phyloP scores from a whole-genome alignment of 257 asterid species.

The Solanum pimpinellifolium region DNA sequence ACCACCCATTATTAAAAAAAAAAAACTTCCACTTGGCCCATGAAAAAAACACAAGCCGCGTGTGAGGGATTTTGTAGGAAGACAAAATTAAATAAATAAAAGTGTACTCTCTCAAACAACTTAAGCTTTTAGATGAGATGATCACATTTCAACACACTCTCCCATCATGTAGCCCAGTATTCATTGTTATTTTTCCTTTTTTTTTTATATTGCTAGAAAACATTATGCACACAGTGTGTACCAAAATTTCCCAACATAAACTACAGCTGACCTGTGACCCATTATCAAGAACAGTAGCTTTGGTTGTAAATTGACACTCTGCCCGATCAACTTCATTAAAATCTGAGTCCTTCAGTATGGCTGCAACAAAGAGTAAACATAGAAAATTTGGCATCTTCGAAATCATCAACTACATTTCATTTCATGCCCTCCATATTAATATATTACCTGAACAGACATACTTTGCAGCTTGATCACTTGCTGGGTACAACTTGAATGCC shows the following conservation, averaged over 20 bases:
- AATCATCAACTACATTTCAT: neutral
- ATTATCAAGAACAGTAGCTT: conserved; percentile 77
- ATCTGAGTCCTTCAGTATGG: conserved; percentile 87
- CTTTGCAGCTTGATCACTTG: conserved; percentile 90
- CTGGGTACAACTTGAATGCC: conserved; percentile 80
- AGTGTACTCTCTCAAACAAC: neutral
- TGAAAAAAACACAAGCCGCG: neutral
- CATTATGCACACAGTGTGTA: neutral
- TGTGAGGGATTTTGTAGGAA: neutral
- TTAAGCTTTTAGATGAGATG: neutral
- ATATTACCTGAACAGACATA: conserved; percentile 66
- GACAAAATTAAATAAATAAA: neutral
- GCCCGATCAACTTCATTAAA: conserved; percentile 90
- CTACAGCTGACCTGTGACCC: conserved; percentile 75
- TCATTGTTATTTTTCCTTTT: neutral
- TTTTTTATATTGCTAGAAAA: neutral
- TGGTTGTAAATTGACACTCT: conserved; percentile 89
- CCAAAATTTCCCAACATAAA: neutral
- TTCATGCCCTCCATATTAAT: neutral
- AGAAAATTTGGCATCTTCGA: neutral
- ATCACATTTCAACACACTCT: neutral
- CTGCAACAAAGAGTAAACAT: conserved; percentile 32
- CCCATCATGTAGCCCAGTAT: neutral
- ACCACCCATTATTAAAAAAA: neutral
- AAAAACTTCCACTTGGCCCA: neutral